A percentile compares a stretch with the other conserved stretches of the same genome.
These are phyloP conservation scores for Claviceps pusilla DNA, from an alignment of 2,329 filamentous ascomycete species.

Conservation along the genomic window DNA sequence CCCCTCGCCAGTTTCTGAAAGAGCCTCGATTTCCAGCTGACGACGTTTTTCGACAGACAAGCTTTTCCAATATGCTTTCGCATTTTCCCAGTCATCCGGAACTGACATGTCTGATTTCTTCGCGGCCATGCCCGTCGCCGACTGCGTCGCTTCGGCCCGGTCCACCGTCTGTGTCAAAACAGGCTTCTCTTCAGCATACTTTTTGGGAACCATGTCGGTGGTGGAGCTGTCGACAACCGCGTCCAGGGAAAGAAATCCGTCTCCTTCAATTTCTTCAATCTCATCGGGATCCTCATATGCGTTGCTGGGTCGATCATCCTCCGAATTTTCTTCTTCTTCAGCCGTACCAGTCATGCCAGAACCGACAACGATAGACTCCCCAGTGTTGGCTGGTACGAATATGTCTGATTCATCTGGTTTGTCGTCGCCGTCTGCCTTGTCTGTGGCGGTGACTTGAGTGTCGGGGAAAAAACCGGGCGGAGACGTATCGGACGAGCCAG, in stretches of 20 bases:
- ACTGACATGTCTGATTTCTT: slow-evolving; percentile 3
- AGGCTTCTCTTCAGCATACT: slow-evolving; percentile 7
- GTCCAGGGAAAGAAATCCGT: slow-evolving; percentile 58
- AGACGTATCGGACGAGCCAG: neutral
- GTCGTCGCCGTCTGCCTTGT: neutral
- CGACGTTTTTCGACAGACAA: slow-evolving; percentile 47
- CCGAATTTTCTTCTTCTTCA: slow-evolving; percentile 27
- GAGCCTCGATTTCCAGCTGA: slow-evolving; percentile 43
- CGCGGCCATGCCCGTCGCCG: neutral
- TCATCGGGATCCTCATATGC: slow-evolving; percentile 60
- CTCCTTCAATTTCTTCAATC: slow-evolving; percentile 30
- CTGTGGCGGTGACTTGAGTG: neutral
- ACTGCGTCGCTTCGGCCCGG: neutral
- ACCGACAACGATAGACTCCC: slow-evolving; percentile 9
- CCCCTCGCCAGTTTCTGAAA: slow-evolving; percentile 37
- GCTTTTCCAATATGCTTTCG: slow-evolving; percentile 56
- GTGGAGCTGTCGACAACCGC: slow-evolving; percentile 51
- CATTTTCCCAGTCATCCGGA: slow-evolving; percentile 47
- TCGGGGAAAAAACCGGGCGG: slow-evolving; percentile 4
- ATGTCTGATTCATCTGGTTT: slow-evolving; percentile 3
- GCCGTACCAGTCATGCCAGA: slow-evolving; percentile 20
- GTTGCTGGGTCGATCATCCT: slow-evolving; percentile 56
- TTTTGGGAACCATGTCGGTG: slow-evolving; percentile 12
- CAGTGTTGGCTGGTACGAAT: slow-evolving; percentile 7
- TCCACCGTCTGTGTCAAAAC: neutral